Conservation (phyloP, 2,329 filamentous ascomycete genomes). For the Ophiostoma novo-ulmi region DNA sequence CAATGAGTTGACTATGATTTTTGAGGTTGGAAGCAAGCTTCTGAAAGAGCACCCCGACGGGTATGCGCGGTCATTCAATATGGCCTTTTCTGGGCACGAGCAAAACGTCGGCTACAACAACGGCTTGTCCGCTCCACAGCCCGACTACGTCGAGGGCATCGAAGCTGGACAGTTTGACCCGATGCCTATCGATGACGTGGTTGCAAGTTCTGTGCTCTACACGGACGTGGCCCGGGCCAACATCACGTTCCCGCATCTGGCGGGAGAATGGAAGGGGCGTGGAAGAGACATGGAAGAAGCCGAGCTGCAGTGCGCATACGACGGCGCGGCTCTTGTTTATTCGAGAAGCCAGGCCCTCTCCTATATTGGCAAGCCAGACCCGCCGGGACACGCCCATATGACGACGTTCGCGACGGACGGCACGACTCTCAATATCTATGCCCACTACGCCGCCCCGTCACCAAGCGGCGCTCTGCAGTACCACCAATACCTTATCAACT, state of each 20-base stretch:
- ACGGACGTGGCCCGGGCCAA: slow-evolving; percentile 24
- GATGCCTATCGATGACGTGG: slow-evolving; percentile 23
- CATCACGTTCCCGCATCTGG: slow-evolving; percentile 31
- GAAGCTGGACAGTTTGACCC: slow-evolving; percentile 23
- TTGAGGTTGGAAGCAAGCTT: slow-evolving; percentile 21
- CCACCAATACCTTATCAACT: slow-evolving; percentile 29
- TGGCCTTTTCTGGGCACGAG: slow-evolving; percentile 29
- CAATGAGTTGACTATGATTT: slow-evolving; percentile 28
- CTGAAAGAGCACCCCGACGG: slow-evolving; percentile 27
- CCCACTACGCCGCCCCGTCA: slow-evolving; percentile 30
- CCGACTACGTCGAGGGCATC: slow-evolving; percentile 32
- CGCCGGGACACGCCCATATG: slow-evolving; percentile 28
- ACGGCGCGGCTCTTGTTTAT: slow-evolving; percentile 30
- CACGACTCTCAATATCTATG: slow-evolving; percentile 29
- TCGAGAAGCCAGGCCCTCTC: slow-evolving; percentile 30
- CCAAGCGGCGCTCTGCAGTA: slow-evolving; percentile 21
- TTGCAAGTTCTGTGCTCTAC: slow-evolving; percentile 28
- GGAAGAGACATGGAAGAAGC: slow-evolving; percentile 25
- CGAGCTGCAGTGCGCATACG: background rate
- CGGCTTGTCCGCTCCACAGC: slow-evolving; percentile 31
- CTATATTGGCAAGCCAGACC: slow-evolving; percentile 26
- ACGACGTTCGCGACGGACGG: slow-evolving; percentile 32
- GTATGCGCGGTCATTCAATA: slow-evolving; percentile 23
- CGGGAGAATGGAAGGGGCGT: slow-evolving; percentile 30
- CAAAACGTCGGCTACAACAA: slow-evolving; percentile 32